Conservation (phyloP, 2,329 filamentous ascomycete genomes). For the Aspergillus sp. region DNA sequence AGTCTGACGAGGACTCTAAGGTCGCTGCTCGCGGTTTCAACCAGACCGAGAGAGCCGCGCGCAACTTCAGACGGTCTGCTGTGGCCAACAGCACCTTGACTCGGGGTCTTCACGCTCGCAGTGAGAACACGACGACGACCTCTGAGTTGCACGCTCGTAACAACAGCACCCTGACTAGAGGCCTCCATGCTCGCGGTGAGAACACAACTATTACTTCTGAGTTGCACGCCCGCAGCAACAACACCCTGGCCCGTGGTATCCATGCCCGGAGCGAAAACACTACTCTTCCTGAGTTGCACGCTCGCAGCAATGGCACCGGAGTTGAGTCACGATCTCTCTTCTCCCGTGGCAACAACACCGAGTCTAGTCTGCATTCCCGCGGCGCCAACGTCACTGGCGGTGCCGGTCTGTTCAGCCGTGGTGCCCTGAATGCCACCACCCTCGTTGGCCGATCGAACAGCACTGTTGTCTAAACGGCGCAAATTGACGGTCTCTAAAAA, state of each 20-base stretch:
- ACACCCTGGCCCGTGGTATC: background rate
- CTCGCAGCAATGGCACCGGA: background rate
- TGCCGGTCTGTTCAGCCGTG: constrained; percentile 10
- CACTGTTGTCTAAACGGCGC: constrained; percentile 6
- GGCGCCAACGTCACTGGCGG: constrained; percentile 4
- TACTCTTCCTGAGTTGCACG: background rate
- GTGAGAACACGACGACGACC: background rate
- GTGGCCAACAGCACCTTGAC: constrained; percentile 8
- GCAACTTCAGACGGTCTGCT: constrained; percentile 2
- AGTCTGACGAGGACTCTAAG: background rate
- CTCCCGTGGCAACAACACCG: background rate
- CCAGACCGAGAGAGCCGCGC: background rate
- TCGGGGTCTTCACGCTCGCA: background rate
- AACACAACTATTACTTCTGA: background rate
- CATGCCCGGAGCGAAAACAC: constrained; percentile 2
- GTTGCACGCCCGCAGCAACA: background rate
- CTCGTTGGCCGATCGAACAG: constrained; percentile 7
- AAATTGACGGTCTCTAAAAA: background rate
- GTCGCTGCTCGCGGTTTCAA: constrained; percentile 7
- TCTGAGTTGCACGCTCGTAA: background rate
- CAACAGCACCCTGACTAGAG: background rate
- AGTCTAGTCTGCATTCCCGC: background rate
- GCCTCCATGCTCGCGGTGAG: background rate
- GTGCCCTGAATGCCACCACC: constrained; percentile 1
- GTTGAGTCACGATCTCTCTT: background rate